These are phyloP conservation scores for Simplicillium aogashimaense DNA, from an alignment of 2,329 filamentous ascomycete genomes.

Conservation along the genomic window DNA sequence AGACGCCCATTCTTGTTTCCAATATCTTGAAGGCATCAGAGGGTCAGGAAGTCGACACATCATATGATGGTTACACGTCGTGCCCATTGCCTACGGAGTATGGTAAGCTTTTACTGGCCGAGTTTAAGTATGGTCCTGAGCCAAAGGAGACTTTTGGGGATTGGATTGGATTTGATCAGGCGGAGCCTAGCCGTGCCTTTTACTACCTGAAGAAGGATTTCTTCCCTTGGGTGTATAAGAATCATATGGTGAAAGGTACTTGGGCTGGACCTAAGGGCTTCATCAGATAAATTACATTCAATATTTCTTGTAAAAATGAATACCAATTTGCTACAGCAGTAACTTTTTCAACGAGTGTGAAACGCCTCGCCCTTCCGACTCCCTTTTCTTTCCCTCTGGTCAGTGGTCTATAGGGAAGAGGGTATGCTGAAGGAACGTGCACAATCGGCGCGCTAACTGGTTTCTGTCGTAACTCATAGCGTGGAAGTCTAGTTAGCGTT, in stretches of 20 bases:
- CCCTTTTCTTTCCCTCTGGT: too few relatives aligned
- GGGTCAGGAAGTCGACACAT: conserved; percentile 30
- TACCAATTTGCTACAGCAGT: too few relatives aligned
- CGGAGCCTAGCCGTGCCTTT: conserved; percentile 42
- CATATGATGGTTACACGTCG: conserved; percentile 46
- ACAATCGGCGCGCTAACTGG: too few relatives aligned
- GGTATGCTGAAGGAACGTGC: too few relatives aligned
- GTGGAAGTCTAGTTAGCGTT: too few relatives aligned
- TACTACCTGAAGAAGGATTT: conserved; percentile 58
- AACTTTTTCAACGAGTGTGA: too few relatives aligned
- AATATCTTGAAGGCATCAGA: conserved; percentile 35
- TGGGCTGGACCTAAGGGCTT: conserved; percentile 52
- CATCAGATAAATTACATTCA: background rate
- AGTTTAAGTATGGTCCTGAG: conserved; percentile 54
- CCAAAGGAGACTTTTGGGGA: conserved; percentile 53
- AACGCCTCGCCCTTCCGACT: too few relatives aligned
- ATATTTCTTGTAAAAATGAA: too few relatives aligned
- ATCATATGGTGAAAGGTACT: conserved; percentile 49
- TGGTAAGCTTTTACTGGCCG: conserved; percentile 52
- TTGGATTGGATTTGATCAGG: conserved; percentile 47
- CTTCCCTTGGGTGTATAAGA: conserved; percentile 56
- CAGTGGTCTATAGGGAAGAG: too few relatives aligned
- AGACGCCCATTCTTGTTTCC: conserved; percentile 39
- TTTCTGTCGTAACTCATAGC: too few relatives aligned
- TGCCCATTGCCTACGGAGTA: conserved; percentile 46